Conservation (phyloP, 2,329 filamentous ascomycete species). For the Phialocephala subalpina region DNA sequence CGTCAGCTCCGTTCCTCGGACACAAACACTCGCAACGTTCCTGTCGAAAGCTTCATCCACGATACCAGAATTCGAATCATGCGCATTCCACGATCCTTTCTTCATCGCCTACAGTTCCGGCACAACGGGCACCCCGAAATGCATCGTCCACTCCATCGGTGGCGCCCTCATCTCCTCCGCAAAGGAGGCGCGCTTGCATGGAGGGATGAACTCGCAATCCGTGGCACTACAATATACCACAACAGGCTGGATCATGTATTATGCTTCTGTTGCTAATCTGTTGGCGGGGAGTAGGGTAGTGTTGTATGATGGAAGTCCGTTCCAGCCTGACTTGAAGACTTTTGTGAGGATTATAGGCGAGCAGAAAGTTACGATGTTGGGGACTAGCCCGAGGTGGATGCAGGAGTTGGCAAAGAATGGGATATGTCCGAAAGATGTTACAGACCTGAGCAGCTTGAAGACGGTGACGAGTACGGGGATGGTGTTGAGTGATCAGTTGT, state of each 20-base stretch:
- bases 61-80: constrained; percentile 36
- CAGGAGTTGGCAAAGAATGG: constrained; percentile 73
- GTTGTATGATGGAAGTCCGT: constrained; percentile 86
- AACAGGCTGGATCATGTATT: constrained; percentile 91
- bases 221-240: constrained; percentile 65
- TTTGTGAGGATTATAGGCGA: constrained; percentile 70
- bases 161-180: constrained; percentile 64
- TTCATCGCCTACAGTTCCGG: constrained; percentile 81
- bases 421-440: constrained; percentile 65
- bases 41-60: constrained; percentile 43
- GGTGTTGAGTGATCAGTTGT: constrained; percentile 79
- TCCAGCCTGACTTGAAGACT: constrained; percentile 70
- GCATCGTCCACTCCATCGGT: constrained; percentile 81
- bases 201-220: constrained; percentile 51
- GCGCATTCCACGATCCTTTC: constrained; percentile 69
- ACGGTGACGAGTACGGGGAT: constrained; percentile 79
- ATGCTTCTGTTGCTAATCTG: constrained; percentile 65
- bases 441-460: constrained; percentile 66
- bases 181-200: constrained; percentile 68
- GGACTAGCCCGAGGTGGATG: constrained; percentile 80
- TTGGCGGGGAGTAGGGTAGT: constrained; percentile 67
- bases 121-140: constrained; percentile 85
- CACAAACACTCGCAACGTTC: constrained; percentile 50
- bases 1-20: constrained; percentile 58
- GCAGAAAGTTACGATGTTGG: constrained; percentile 74